Percentiles rank a stretch among this genome's conserved stretches.
Conservation (phyloP, 768 basidiomycete genomes). For the Calocera viscosa region DNA sequence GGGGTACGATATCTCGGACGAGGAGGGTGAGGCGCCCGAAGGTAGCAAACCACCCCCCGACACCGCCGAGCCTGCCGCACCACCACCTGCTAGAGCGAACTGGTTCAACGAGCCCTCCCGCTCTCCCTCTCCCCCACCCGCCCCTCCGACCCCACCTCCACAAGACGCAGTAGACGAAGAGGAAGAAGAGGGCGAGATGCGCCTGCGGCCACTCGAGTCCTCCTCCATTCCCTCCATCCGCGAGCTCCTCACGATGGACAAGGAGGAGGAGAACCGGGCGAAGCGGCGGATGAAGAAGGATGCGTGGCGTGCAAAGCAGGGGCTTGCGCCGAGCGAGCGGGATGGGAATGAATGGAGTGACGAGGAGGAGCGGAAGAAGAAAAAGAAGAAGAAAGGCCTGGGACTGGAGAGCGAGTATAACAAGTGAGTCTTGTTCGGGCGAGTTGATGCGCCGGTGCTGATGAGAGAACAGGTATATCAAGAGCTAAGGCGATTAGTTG, state of each 20-base stretch:
- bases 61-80: background rate
- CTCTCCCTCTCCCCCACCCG: background rate
- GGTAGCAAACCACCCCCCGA: background rate
- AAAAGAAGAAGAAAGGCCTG: constrained; percentile 32
- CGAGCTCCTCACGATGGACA: constrained; percentile 67
- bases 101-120: constrained; percentile 13
- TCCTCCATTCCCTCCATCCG: constrained; percentile 72
- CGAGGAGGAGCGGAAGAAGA: constrained; percentile 26
- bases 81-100: background rate
- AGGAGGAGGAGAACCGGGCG: constrained; percentile 47
- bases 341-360: constrained; percentile 32
- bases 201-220: constrained; percentile 64
- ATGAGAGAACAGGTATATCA: background rate
- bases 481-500: too few species aligned
- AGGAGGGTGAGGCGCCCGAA: constrained; percentile 27
- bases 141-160: background rate
- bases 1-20: constrained; percentile 47
- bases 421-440: constrained; percentile 29
- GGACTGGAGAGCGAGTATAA: constrained; percentile 49
- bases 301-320: constrained; percentile 26
- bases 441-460: background rate
- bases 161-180: constrained; percentile 30
- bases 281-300: constrained; percentile 67
- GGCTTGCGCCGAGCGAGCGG: constrained; percentile 31
- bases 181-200: constrained; percentile 35